Conservation (phyloP, 352 stramenopile species). For the Phytophthora foliorum region DNA sequence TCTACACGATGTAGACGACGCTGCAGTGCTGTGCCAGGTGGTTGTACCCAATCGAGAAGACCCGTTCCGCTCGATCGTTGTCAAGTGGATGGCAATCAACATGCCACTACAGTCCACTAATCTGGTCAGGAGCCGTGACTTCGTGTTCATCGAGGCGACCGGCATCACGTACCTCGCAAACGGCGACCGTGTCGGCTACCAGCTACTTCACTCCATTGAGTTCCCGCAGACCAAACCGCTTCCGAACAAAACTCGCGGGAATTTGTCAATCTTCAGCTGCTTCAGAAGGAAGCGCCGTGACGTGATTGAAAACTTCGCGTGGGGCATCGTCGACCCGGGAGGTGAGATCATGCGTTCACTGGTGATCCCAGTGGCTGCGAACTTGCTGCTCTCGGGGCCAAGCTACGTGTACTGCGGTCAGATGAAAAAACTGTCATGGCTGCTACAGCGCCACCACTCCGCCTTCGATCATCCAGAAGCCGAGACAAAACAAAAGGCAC, state of each 20-base stretch:
- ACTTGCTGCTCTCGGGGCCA: conserved; percentile 39
- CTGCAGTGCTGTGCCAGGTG: conserved; percentile 30
- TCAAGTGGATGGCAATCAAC: conserved; percentile 49
- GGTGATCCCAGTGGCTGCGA: conserved; percentile 31
- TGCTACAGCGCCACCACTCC: conserved; percentile 24
- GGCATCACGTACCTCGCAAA: conserved; percentile 30
- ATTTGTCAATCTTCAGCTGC: conserved; percentile 51
- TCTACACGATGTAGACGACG: conserved; percentile 30
- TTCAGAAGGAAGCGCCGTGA: conserved; percentile 47
- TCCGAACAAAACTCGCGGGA: conserved; percentile 39
- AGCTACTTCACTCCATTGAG: conserved; percentile 49
- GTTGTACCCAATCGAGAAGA: conserved; percentile 31
- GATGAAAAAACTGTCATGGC: conserved; percentile 69
- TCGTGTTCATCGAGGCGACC: conserved; percentile 45
- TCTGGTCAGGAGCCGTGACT: conserved; percentile 40
- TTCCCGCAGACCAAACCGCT: conserved; percentile 50
- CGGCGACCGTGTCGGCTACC: conserved; percentile 45
- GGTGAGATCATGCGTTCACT: conserved; percentile 44
- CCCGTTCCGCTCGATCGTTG: conserved; percentile 35
- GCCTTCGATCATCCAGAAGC: background rate
- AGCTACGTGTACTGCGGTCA: conserved; percentile 55
- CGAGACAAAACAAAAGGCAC: background rate
- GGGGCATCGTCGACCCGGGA: conserved; percentile 34
- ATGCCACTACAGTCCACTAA: conserved; percentile 31
- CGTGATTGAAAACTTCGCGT: conserved; percentile 50